Evolutionary conservation across 2,329 filamentous ascomycete species (phyloP).

Genomic region (Diplodia mutila): DNA sequence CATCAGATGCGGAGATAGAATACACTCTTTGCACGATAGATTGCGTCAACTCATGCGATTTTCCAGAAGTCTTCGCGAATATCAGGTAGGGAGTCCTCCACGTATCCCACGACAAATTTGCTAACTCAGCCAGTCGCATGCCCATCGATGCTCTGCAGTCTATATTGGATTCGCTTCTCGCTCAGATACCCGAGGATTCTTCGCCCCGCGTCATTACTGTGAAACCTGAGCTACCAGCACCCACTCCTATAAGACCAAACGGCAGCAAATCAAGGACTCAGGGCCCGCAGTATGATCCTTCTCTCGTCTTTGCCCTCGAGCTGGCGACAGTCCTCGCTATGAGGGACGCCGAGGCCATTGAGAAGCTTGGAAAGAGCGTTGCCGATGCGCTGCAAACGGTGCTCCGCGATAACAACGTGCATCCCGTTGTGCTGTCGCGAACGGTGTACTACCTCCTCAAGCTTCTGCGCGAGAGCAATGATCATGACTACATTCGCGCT

Average conservation of each 20-base stretch:
- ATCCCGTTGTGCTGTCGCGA: conserved; percentile 81
- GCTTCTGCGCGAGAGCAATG: conserved; percentile 81
- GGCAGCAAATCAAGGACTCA: conserved; percentile 60
- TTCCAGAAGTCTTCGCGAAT: conserved; percentile 80
- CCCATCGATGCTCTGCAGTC: conserved; percentile 62
- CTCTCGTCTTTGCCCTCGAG: conserved; percentile 87
- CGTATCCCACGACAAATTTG: background rate
- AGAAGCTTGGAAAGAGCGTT: conserved; percentile 75
- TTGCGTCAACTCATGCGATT: conserved; percentile 86
- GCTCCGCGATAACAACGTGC: conserved; percentile 75
- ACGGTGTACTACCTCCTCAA: conserved; percentile 85
- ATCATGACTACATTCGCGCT: conserved; percentile 87
- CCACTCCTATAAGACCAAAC: conserved; percentile 61
- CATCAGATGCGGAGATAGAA: conserved; percentile 94
- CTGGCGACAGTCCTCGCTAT: conserved; percentile 82
- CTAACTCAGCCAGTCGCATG: conserved; percentile 57
- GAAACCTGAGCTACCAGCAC: conserved; percentile 78
- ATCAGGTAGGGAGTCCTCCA: conserved; percentile 63
- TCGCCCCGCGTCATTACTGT: conserved; percentile 82
- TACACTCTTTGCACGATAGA: conserved; percentile 94
- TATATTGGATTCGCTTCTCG: conserved; percentile 74
- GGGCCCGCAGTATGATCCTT: conserved; percentile 77
- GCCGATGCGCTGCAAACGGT: conserved; percentile 80
- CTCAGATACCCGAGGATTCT: conserved; percentile 84
- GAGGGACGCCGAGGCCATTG: conserved; percentile 73